Percentiles rank a stretch among this genome's conserved stretches.
These are phyloP conservation scores for Tilletia setariae DNA, from an alignment of 1,284 basidiomycete species.

Conservation along the genomic window DNA sequence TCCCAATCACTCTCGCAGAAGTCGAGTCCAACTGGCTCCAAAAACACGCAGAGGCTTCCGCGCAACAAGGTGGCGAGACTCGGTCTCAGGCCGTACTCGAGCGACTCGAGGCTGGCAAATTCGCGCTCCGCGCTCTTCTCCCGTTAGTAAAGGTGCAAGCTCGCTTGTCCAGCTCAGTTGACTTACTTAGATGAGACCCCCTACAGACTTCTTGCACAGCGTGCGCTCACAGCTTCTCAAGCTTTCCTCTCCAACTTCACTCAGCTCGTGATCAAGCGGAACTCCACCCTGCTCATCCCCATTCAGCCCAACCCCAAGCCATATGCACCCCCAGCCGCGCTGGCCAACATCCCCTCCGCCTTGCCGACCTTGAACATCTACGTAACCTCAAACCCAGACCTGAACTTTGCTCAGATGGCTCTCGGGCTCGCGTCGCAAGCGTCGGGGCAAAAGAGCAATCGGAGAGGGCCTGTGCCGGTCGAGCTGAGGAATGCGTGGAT, in stretches of 20 bases:
- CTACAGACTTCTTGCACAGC: constrained; percentile 15
- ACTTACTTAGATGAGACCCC: not conserved
- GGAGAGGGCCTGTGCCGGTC: constrained; percentile 10
- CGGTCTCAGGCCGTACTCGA: constrained; percentile 27
- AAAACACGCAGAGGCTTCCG: constrained; percentile 25
- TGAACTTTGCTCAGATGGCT: constrained; percentile 50
- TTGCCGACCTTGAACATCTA: constrained; percentile 27
- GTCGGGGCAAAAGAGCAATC: constrained; percentile 11
- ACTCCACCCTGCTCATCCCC: constrained; percentile 41
- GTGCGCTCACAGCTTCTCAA: constrained; percentile 19
- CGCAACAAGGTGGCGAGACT: constrained; percentile 29
- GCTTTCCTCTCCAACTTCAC: constrained; percentile 38
- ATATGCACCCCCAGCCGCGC: constrained; percentile 34
- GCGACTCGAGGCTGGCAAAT: constrained; percentile 38
- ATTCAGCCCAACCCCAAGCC: constrained; percentile 49
- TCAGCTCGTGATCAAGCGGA: constrained; percentile 25
- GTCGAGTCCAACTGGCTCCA: constrained; percentile 31
- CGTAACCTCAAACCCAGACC: constrained; percentile 44
- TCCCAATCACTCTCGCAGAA: not conserved
- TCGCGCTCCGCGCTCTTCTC: constrained; percentile 28
- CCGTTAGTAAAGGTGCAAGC: not conserved
- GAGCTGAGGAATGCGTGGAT: constrained; percentile 22
- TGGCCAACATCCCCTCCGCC: constrained; percentile 16
- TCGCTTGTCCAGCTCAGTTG: not conserved
- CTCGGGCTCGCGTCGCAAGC: constrained; percentile 39